Evolutionary conservation across 2,329 filamentous ascomycete genomes (phyloP).

Genomic region (Cercospora sp.): DNA sequence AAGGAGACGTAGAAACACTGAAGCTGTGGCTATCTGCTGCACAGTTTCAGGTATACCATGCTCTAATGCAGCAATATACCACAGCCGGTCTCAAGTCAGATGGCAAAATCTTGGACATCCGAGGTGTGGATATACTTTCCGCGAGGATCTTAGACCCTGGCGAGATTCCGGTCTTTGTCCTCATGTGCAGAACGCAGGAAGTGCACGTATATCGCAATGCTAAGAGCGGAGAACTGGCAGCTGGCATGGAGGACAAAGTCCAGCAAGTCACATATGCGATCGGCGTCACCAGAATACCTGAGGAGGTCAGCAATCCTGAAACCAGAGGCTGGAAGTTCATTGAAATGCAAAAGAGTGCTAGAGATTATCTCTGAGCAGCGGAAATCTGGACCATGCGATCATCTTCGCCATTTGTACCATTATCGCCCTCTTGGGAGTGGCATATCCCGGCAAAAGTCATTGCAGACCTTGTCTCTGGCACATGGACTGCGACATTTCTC

Average conservation of each 20-base stretch:
- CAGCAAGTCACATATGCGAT: constrained; percentile 98
- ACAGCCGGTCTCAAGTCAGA: constrained; percentile 91
- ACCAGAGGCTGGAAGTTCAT: constrained; percentile 96
- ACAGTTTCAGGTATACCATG: constrained; percentile 94
- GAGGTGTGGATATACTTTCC: constrained; percentile 83
- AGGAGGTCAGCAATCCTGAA: constrained; percentile 96
- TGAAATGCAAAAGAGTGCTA: constrained; percentile 95
- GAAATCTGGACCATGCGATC: background rate
- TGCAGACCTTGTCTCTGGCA: background rate
- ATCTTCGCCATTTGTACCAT: background rate
- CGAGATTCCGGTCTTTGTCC: constrained; percentile 92
- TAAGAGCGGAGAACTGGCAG: constrained; percentile 84
- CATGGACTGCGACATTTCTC: background rate
- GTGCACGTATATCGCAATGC: constrained; percentile 94
- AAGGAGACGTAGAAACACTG: constrained; percentile 85
- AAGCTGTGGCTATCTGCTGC: constrained; percentile 96
- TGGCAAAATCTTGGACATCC: constrained; percentile 90
- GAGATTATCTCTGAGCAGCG: constrained; percentile 71
- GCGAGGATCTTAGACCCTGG: constrained; percentile 80
- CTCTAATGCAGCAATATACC: constrained; percentile 94
- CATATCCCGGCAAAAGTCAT: background rate
- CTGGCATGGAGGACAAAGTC: constrained; percentile 98
- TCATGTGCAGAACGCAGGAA: constrained; percentile 94
- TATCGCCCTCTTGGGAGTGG: background rate
- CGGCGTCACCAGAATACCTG: constrained; percentile 86